These are phyloP conservation scores for Pyrus pyrifolia DNA, from an alignment of 306 rosid genomes.

Conservation along the genomic window DNA sequence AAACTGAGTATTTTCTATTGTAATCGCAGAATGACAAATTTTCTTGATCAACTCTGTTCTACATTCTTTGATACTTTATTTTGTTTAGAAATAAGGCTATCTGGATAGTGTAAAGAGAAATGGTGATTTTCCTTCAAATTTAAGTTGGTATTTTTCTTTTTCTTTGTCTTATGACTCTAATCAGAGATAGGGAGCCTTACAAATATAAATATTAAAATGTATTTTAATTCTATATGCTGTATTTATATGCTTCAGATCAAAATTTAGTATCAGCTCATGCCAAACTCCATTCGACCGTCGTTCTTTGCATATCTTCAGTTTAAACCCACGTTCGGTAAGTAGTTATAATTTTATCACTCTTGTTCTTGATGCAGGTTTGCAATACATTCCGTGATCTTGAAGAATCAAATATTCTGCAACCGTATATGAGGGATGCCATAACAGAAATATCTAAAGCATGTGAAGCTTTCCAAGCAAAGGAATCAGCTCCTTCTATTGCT, in stretches of 20 bases:
- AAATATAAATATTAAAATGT: neutral
- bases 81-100: neutral
- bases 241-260: neutral
- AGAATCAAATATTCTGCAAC: conserved; percentile 75
- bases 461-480: conserved; percentile 72
- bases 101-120: neutral
- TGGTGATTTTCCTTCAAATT: neutral
- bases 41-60: neutral
- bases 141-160: neutral
- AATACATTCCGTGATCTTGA: conserved; percentile 75
- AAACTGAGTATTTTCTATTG: neutral
- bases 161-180: neutral
- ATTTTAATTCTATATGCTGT: neutral
- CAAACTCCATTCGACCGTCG: neutral
- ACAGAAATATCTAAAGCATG: conserved; percentile 79
- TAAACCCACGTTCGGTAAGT: conserved; percentile 6
- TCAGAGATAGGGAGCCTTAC: neutral
- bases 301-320: conserved; percentile 5
- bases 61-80: neutral
- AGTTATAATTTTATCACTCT: conserved; percentile 12
- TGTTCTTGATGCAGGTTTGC: conserved; percentile 53
- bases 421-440: conserved; percentile 89
- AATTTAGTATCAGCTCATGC: neutral
- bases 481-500: conserved; percentile 82
- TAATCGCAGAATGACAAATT: neutral